phyloP scores from a whole-genome alignment of 2,329 filamentous ascomycete species.

The Phyllosticta citrichinensis region DNA sequence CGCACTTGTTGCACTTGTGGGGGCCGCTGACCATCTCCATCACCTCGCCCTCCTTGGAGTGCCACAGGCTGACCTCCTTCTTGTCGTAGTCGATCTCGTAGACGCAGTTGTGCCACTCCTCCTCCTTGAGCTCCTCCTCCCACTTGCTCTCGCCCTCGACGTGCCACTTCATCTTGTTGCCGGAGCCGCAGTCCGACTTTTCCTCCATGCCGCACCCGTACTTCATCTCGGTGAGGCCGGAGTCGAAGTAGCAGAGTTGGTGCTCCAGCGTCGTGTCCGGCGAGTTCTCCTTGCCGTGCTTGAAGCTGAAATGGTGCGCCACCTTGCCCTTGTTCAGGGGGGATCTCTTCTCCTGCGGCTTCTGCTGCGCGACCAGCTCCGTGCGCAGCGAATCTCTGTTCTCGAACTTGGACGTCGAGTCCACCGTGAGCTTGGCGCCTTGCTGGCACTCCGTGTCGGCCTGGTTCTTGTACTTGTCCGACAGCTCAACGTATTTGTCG shows the following conservation, averaged over 20 bases:
- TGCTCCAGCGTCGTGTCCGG: conserved; percentile 56
- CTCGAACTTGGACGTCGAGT: conserved; percentile 57
- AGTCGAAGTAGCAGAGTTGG: conserved; percentile 55
- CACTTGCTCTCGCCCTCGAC: conserved; percentile 52
- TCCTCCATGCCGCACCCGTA: conserved; percentile 49
- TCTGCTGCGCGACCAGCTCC: conserved; percentile 57
- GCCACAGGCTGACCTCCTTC: conserved; percentile 57
- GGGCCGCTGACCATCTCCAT: conserved; percentile 51
- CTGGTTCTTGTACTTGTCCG: conserved; percentile 53
- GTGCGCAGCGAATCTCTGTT: conserved; percentile 62
- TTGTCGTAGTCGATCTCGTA: conserved; percentile 62
- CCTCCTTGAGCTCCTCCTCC: conserved; percentile 50
- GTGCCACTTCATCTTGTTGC: conserved; percentile 53
- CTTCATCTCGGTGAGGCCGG: conserved; percentile 67
- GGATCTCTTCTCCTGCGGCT: conserved; percentile 37
- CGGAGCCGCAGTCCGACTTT: conserved; percentile 33
- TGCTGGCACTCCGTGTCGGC: conserved; percentile 51
- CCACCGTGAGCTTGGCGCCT: conserved; percentile 60
- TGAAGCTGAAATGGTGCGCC: conserved; percentile 64
- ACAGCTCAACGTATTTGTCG: conserved; percentile 53
- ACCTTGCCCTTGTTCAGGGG: conserved; percentile 57
- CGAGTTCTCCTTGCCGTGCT: conserved; percentile 47
- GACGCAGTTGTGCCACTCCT: conserved; percentile 65
- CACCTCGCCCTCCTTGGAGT: conserved; percentile 51
- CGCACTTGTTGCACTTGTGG: conserved; percentile 46